phyloP scores from a whole-genome alignment of 2,329 filamentous ascomycete genomes.

The Emergomyces orientalis region DNA sequence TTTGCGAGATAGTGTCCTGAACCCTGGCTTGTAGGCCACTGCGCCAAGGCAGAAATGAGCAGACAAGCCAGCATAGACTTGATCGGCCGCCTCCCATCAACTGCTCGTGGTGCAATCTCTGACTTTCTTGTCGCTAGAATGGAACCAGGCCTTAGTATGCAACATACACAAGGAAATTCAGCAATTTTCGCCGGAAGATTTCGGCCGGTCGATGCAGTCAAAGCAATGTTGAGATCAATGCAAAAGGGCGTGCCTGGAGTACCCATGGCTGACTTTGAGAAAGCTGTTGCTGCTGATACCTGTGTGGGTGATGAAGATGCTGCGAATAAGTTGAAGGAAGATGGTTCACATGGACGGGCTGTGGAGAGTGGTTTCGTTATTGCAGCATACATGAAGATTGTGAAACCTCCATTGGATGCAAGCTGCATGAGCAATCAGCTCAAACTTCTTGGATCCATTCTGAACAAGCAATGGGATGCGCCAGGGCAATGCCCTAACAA shows the following conservation, averaged over 20 bases:
- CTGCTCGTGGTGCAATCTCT: not conserved
- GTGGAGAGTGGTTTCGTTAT: not conserved
- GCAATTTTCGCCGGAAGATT: not conserved
- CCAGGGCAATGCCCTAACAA: not conserved
- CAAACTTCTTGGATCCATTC: not conserved
- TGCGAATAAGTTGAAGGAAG: not conserved
- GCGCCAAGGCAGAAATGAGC: not conserved
- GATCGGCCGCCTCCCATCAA: not conserved
- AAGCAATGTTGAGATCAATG: not conserved
- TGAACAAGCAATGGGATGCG: not conserved
- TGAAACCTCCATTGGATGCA: not conserved
- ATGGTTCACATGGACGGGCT: not conserved
- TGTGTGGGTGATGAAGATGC: not conserved
- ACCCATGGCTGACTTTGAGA: not conserved
- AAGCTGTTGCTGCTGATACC: not conserved
- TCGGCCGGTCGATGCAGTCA: not conserved
- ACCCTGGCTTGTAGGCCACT: constrained; percentile 1
- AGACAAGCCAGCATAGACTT: not conserved
- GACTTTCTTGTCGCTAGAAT: not conserved
- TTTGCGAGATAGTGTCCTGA: not conserved
- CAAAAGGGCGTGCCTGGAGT: not conserved
- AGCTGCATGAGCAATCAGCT: not conserved
- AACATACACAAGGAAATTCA: not conserved
- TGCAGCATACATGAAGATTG: not conserved
- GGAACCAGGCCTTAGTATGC: not conserved